Conservation (phyloP, 2,329 filamentous ascomycete genomes). For the Corynespora cassiicola region DNA sequence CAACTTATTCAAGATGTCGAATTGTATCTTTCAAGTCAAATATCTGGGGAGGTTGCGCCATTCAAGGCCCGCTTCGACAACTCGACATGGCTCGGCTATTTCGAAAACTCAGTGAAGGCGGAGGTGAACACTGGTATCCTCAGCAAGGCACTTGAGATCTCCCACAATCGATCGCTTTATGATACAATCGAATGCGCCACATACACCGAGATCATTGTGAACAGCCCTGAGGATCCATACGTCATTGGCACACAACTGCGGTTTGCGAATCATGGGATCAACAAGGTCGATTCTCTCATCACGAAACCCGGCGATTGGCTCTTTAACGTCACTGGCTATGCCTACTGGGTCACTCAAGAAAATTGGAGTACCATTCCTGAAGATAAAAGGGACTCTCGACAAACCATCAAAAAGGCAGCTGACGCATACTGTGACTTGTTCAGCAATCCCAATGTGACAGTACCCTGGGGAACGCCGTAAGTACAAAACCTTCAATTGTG, state of each 20-base stretch:
- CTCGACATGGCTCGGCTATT: conserved; percentile 33
- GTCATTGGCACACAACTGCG: conserved; percentile 34
- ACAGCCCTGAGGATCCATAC: conserved; percentile 23
- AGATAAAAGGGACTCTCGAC: conserved; percentile 14
- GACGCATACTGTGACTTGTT: conserved; percentile 30
- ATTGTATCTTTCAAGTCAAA: conserved; percentile 25
- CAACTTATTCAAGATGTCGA: conserved; percentile 21
- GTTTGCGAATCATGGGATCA: conserved; percentile 31
- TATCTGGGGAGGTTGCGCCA: conserved; percentile 12
- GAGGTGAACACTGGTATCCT: conserved; percentile 21
- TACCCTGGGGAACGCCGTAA: conserved; percentile 35
- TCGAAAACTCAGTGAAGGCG: conserved; percentile 28
- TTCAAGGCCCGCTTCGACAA: conserved; percentile 29
- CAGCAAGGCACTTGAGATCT: conserved; percentile 21
- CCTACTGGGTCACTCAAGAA: conserved; percentile 18
- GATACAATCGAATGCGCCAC: conserved; percentile 29
- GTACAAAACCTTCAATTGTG: too few relatives aligned
- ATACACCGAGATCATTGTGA: conserved; percentile 31
- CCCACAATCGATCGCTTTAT: conserved; percentile 26
- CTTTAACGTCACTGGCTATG: conserved; percentile 28
- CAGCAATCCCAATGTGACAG: conserved; percentile 18
- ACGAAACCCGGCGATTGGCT: conserved; percentile 36
- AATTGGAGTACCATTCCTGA: conserved; percentile 23
- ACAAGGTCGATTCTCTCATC: conserved; percentile 27
- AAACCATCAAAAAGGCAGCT: conserved; percentile 27